These are phyloP conservation scores for Angomonas deanei DNA, from an alignment of 208 protist species.

Conservation along the genomic window DNA sequence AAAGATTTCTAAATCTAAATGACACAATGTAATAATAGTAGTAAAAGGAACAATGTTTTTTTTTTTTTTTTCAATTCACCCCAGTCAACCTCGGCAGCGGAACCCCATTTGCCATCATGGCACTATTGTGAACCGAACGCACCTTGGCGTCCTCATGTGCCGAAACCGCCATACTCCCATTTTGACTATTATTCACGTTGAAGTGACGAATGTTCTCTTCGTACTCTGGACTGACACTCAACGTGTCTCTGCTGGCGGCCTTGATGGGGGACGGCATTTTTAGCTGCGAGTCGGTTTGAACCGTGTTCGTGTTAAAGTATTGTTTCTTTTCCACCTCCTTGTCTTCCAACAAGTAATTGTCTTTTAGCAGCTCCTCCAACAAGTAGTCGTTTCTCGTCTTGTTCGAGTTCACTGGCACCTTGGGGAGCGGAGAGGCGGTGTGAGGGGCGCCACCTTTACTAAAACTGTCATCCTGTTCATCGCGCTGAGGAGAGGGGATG, in stretches of 20 bases:
- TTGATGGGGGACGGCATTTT: background rate
- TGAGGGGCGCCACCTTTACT: background rate
- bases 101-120: too few relatives aligned
- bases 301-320: background rate
- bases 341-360: background rate
- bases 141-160: too few relatives aligned
- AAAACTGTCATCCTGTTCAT: background rate
- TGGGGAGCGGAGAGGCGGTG: background rate
- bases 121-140: too few relatives aligned
- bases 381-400: background rate
- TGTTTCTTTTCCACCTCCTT: conserved; percentile 2
- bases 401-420: background rate
- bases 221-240: background rate
- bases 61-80: too few relatives aligned
- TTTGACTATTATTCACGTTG: background rate
- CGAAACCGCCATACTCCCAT: too few relatives aligned
- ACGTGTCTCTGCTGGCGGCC: background rate
- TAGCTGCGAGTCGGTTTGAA: background rate
- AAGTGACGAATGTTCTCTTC: background rate
- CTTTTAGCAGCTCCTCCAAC: too few relatives aligned
- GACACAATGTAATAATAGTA: too few relatives aligned
- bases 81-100: too few relatives aligned
- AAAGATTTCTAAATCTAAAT: too few relatives aligned
- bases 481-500: background rate
- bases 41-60: too few relatives aligned